Conservation (phyloP, 306 rosid genomes). For the Citrullus colocynthis region DNA sequence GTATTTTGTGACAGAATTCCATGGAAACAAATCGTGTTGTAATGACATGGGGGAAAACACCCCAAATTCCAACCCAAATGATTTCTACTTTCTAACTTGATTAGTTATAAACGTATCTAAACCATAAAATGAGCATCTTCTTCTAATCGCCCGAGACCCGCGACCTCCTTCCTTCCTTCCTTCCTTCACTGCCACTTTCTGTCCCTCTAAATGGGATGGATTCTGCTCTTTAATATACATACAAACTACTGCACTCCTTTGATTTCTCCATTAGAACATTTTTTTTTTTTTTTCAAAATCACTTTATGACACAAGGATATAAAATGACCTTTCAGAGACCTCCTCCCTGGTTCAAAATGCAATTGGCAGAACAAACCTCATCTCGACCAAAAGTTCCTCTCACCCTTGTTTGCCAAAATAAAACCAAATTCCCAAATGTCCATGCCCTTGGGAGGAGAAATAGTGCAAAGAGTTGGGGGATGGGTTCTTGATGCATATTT, state of each 20-base stretch:
- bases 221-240: conserved; percentile 11
- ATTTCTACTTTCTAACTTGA: conserved; percentile 1
- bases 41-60: neutral
- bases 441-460: conserved; percentile 3
- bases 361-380: conserved; percentile 22
- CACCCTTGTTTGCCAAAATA: conserved; percentile 26
- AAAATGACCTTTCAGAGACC: neutral
- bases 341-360: conserved; percentile 16
- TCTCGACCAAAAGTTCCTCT: conserved; percentile 22
- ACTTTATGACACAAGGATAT: neutral
- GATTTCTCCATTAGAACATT: neutral
- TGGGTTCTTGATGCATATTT: neutral
- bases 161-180: neutral
- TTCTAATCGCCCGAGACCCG: neutral
- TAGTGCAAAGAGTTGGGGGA: neutral
- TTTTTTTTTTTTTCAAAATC: neutral
- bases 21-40: conserved; percentile 5
- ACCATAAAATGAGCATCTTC: conserved; percentile 9
- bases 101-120: conserved; percentile 16
- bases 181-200: conserved; percentile 12
- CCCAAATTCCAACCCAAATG: neutral
- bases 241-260: conserved; percentile 11
- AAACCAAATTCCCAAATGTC: conserved; percentile 35
- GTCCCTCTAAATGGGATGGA: conserved; percentile 7
- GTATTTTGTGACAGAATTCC: neutral